Conservation (phyloP, 2,329 filamentous ascomycete genomes). For the Pyricularia pennisetigena region DNA sequence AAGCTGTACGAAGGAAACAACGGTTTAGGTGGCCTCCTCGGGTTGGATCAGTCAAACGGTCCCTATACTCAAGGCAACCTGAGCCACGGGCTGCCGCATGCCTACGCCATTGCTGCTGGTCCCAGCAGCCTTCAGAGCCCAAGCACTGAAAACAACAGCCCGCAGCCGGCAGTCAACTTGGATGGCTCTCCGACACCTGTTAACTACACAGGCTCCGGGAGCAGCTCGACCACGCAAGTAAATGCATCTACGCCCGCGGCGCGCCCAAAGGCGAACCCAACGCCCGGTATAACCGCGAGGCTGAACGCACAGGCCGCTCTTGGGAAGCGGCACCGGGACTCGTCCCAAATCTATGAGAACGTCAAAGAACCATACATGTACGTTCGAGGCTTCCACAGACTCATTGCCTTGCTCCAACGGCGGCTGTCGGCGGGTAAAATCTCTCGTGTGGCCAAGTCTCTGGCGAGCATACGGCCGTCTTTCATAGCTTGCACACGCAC, state of each 20-base stretch:
- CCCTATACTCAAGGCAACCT: slow-evolving; percentile 47
- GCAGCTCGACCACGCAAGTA: not conserved
- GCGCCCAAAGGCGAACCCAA: slow-evolving; percentile 10
- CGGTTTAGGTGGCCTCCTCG: slow-evolving; percentile 42
- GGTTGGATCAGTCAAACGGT: slow-evolving; percentile 37
- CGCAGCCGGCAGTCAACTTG: slow-evolving; percentile 41
- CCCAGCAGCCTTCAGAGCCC: slow-evolving; percentile 54
- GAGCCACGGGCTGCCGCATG: slow-evolving; percentile 53
- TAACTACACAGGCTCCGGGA: slow-evolving; percentile 14
- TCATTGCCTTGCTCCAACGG: slow-evolving; percentile 69
- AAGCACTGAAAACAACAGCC: slow-evolving; percentile 55
- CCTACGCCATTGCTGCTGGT: slow-evolving; percentile 54
- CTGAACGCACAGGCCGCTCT: slow-evolving; percentile 37
- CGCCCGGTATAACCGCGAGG: slow-evolving; percentile 15
- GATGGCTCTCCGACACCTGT: slow-evolving; percentile 43
- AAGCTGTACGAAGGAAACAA: slow-evolving; percentile 35
- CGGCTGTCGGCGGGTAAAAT: slow-evolving; percentile 72
- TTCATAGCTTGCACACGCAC: slow-evolving; percentile 88
- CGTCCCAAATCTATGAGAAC: slow-evolving; percentile 77
- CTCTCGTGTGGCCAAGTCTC: slow-evolving; percentile 73
- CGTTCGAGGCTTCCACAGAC: slow-evolving; percentile 78
- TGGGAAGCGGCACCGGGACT: slow-evolving; percentile 57
- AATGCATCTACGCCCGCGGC: not conserved
- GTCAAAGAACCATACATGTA: slow-evolving; percentile 91
- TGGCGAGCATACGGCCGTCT: slow-evolving; percentile 83